Base-by-base conservation (phyloP, 352 stramenopile genomes). In the Saprolegnia parasitica region DNA sequence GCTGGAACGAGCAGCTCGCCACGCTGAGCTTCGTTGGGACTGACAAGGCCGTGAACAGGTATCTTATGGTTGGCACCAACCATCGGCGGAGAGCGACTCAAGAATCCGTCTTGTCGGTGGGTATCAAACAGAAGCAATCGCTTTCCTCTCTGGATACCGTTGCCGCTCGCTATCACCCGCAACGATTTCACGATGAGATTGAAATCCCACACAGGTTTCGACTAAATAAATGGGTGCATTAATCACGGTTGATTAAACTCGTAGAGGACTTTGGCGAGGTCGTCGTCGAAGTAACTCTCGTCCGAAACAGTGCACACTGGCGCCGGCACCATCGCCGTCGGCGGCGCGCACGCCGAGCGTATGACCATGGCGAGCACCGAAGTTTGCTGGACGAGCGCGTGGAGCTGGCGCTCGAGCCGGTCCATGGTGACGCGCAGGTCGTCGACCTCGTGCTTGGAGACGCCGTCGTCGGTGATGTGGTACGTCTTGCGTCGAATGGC, bases 401-500 rank as follows among this genome's bases (percentile, higher is more conserved):
- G 42, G 11, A 49, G 42, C 10, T 49, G 42, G 13, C 4, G 3
- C 42, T 49, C 42, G 11, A 49, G 42, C 3, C 42, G 42, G 13
- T 15, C 42, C 18, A 49, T 49, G 42, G 42, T 49, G 42, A n/a
- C 42, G 11, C 18, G 11, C 13, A 49, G 42, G 3, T 49, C 42
- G 13, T 49, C 42, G 3, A 49, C 42, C 18, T 49, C 13, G 13
- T 10, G 1, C 8, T 49, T 49, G 42, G 42, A 49, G 13, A 49
- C 42, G 18, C 42, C 42, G 42, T 49, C 42, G 42, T 49, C 42
- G 13, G 42, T 10, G 42, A 49, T 49, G 42, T 49, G 42, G 42
- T n/a, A 49, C 6, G 56, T 65, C 56, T 65, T 65, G 32, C 56
- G 56, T 3, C 56, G 56, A 65, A 65, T 65, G 56, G 24, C 11